A percentile compares a stretch with the other conserved stretches of the same genome.
phyloP scores from a whole-genome alignment of 257 asterid species.

The Nicotiana otophora region DNA sequence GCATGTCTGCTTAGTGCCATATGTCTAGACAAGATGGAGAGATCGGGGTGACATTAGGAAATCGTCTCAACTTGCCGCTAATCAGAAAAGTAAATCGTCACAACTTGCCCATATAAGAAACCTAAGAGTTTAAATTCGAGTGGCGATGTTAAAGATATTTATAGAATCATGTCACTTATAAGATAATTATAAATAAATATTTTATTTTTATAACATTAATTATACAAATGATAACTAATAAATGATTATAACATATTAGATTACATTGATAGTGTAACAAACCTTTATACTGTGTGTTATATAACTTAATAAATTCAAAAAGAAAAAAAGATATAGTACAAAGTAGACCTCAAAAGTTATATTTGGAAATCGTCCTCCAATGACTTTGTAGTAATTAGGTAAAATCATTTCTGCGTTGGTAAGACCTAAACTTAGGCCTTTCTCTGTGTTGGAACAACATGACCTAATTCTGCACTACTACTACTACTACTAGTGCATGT shows the following conservation, averaged over 20 bases:
- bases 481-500: conserved; percentile 29
- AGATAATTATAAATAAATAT: no score
- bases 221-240: not conserved
- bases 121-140: not conserved
- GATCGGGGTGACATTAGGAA: not conserved
- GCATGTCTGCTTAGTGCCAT: not conserved
- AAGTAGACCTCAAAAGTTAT: not conserved
- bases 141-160: not conserved
- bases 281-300: not conserved
- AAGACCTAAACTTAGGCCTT: not conserved
- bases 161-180: not conserved
- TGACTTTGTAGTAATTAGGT: conserved; percentile 2
- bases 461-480: conserved; percentile 47
- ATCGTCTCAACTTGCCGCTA: not conserved
- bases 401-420: not conserved
- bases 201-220: not conserved
- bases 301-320: not conserved
- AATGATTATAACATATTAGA: not conserved
- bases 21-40: not conserved
- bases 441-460: conserved; percentile 6
- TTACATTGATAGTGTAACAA: not conserved
- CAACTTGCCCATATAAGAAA: not conserved
- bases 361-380: not conserved
- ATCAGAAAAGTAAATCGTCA: not conserved
- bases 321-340: not conserved